These are phyloP conservation scores for Gossypium armourianum DNA, from an alignment of 441 rosid genomes.

Conservation along the genomic window DNA sequence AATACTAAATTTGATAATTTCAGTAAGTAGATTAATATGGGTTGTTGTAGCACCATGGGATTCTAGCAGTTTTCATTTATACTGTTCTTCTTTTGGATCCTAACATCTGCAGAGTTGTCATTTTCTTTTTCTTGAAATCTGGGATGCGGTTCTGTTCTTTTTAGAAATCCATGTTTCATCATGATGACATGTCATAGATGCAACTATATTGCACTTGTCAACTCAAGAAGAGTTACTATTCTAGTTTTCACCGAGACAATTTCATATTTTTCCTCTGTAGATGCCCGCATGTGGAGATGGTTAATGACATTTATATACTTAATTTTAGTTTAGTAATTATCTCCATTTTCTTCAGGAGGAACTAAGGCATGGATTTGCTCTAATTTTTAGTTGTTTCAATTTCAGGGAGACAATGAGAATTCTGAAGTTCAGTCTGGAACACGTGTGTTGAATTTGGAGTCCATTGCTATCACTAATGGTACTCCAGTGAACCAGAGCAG, in stretches of 20 bases:
- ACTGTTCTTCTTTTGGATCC: background rate
- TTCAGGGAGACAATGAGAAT: slow-evolving; percentile 26
- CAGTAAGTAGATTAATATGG: slow-evolving; percentile 7
- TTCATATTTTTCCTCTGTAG: background rate
- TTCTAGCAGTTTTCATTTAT: slow-evolving; percentile 2
- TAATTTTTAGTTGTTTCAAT: slow-evolving; percentile 7
- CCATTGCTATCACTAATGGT: slow-evolving; percentile 16
- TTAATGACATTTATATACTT: background rate
- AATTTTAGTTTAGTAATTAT: background rate
- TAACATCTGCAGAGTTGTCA: background rate
- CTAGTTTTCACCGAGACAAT: background rate
- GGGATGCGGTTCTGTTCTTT: background rate
- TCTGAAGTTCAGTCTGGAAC: slow-evolving; percentile 11
- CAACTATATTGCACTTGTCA: background rate
- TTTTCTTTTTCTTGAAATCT: background rate
- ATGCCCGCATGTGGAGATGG: background rate
- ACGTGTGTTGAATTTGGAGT: slow-evolving; percentile 18
- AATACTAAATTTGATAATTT: slow-evolving; percentile 14
- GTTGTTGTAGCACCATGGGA: background rate
- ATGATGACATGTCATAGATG: slow-evolving; percentile 5
- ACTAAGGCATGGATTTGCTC: slow-evolving; percentile 5
- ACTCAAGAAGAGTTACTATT: background rate
- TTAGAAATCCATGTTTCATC: slow-evolving; percentile 6
- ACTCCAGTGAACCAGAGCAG: slow-evolving; percentile 13
- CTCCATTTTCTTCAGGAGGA: background rate